Conservation (phyloP, 331 rosid genomes). For the Malus hybrid region DNA sequence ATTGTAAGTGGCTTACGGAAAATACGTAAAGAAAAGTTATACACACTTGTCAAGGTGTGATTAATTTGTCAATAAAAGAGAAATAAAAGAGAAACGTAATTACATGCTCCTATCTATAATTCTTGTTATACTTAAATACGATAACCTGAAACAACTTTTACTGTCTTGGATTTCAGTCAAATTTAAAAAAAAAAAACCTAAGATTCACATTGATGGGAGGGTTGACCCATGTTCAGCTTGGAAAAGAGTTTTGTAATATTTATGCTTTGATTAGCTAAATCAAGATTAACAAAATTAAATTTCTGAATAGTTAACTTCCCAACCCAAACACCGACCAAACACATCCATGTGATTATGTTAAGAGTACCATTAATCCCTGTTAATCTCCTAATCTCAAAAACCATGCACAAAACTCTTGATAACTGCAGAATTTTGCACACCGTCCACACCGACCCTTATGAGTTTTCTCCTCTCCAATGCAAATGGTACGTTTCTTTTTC, state of each 20-base stretch:
- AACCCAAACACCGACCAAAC: background rate
- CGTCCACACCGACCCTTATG: slow-evolving; percentile 16
- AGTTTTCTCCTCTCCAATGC: background rate
- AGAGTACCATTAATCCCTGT: background rate
- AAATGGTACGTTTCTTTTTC: background rate
- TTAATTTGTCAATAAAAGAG: too few relatives aligned
- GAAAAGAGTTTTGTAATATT: background rate
- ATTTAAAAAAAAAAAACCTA: background rate
- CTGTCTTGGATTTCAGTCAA: background rate
- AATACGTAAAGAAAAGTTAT: too few relatives aligned
- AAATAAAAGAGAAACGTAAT: too few relatives aligned
- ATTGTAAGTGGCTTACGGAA: too few relatives aligned
- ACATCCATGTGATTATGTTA: slow-evolving; percentile 8
- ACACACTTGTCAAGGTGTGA: too few relatives aligned
- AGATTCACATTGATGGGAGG: background rate
- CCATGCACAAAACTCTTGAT: slow-evolving; percentile 11
- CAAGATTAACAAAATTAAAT: background rate
- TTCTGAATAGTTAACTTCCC: background rate
- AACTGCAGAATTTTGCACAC: slow-evolving; percentile 5
- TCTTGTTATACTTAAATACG: too few relatives aligned
- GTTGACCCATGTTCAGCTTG: background rate
- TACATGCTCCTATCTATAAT: too few relatives aligned
- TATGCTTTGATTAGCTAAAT: background rate
- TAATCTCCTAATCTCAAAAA: slow-evolving; percentile 10
- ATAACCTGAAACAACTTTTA: too few relatives aligned